Percentiles rank a stretch among this genome's conserved stretches.
Evolutionary conservation across 176 grass and related monocot species (phyloP).

Genomic region (Oryza rufipogon): DNA sequence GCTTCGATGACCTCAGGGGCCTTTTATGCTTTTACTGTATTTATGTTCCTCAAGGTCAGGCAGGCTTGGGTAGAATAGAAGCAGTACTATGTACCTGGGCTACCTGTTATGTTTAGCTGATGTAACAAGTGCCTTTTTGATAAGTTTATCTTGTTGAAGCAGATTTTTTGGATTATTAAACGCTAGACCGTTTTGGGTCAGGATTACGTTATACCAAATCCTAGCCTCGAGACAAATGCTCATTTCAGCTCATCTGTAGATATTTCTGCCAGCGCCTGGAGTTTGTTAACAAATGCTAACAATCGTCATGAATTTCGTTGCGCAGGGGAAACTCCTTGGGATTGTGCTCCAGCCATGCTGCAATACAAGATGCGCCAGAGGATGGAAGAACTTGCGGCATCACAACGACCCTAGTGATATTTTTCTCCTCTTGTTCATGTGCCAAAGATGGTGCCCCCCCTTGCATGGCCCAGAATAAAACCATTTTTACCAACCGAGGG

Average conservation of each 20-base stretch:
- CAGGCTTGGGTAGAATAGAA: not conserved
- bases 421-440: not conserved
- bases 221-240: not conserved
- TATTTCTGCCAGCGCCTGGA: not conserved
- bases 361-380: conserved; percentile 89
- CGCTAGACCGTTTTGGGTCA: not conserved
- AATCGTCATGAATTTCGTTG: conserved; percentile 29
- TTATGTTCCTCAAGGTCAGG: not conserved
- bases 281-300: not conserved
- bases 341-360: conserved; percentile 97
- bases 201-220: not conserved
- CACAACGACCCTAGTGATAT: conserved; percentile 26
- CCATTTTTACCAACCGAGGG: conserved; percentile 5
- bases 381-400: conserved; percentile 59
- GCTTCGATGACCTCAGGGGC: not conserved
- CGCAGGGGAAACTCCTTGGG: conserved; percentile 92
- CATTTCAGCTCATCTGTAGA: not conserved
- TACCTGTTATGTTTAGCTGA: not conserved
- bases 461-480: conserved; percentile 16
- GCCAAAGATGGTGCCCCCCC: not conserved
- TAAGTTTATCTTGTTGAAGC: not conserved
- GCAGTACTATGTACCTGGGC: not conserved
- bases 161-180: not conserved
- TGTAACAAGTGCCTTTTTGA: not conserved
- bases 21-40: not conserved